phyloP scores from a whole-genome alignment of 805 yeast genomes.

The Starmerella geochares region DNA sequence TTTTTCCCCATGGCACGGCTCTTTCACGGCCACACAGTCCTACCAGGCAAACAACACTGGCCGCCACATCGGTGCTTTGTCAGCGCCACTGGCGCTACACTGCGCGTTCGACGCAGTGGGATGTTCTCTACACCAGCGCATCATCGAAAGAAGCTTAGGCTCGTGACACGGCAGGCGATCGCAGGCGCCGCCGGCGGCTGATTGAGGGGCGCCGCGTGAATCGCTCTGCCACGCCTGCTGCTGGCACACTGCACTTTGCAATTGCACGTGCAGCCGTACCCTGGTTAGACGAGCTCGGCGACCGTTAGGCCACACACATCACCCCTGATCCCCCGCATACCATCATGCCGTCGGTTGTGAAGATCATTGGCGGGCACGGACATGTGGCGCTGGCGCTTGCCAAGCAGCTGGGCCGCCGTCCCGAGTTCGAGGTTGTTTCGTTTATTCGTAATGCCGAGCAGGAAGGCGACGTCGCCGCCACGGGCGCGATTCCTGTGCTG shows the following conservation, averaged over 20 bases:
- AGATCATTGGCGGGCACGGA: slow-evolving; percentile 54
- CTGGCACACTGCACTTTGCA: too few species aligned
- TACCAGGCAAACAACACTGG: not conserved
- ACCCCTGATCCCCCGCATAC: not conserved
- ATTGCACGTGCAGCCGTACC: not conserved
- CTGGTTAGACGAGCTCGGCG: too few species aligned
- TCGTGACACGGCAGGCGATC: too few species aligned
- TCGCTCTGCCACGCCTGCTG: too few species aligned
- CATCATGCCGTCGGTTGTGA: slow-evolving; percentile 27
- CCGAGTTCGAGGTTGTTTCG: slow-evolving; percentile 33
- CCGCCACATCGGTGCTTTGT: not conserved
- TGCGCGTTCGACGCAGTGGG: too few species aligned
- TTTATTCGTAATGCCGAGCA: slow-evolving; percentile 42
- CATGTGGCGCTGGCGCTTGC: slow-evolving; percentile 44
- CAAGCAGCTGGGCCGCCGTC: slow-evolving; percentile 29
- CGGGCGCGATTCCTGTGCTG: slow-evolving; percentile 34
- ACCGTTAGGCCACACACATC: too few species aligned
- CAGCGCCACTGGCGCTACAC: too few species aligned
- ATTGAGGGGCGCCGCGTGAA: too few species aligned
- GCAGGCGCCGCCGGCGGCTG: too few species aligned
- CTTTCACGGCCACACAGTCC: not conserved
- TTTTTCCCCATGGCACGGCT: not conserved
- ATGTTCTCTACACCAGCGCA: too few species aligned
- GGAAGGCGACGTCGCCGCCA: slow-evolving; percentile 32
- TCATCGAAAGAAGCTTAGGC: too few species aligned